A percentile compares a stretch with the other conserved stretches of the same genome.
These are phyloP conservation scores for Penicillium sp. DNA, from an alignment of 2,329 filamentous ascomycete species.

Conservation along the genomic window DNA sequence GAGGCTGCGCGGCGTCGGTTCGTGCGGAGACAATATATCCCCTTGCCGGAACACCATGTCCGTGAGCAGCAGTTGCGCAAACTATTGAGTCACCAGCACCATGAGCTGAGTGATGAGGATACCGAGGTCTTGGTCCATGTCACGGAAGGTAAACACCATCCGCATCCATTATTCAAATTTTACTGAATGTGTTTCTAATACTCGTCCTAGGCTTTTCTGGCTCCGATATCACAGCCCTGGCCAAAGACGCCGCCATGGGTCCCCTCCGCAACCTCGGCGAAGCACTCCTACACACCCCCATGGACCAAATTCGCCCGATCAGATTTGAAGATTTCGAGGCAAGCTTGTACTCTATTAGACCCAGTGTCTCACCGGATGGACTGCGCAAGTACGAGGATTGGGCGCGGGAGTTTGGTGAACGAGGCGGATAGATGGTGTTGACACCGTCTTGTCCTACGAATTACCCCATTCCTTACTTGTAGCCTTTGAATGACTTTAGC, in stretches of 20 bases:
- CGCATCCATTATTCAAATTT: background rate
- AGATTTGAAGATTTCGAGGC: conserved; percentile 80
- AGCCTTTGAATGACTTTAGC: background rate
- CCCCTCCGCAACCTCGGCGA: conserved; percentile 89
- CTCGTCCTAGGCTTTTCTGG: conserved; percentile 83
- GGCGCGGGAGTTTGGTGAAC: conserved; percentile 90
- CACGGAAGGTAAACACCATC: conserved; percentile 71
- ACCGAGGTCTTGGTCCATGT: conserved; percentile 75
- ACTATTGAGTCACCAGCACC: conserved; percentile 85
- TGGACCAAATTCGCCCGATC: conserved; percentile 93
- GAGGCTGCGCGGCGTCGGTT: conserved; percentile 91
- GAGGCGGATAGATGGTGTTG: conserved; percentile 67
- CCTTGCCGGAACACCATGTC: conserved; percentile 83
- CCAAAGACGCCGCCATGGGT: conserved; percentile 98
- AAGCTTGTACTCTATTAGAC: conserved; percentile 82
- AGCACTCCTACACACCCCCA: conserved; percentile 84
- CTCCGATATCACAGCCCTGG: conserved; percentile 93
- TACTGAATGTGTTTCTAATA: background rate
- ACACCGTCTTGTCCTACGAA: background rate
- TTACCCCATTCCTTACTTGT: background rate
- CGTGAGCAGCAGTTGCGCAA: conserved; percentile 78
- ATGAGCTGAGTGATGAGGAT: conserved; percentile 73
- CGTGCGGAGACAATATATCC: conserved; percentile 93
- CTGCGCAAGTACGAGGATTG: conserved; percentile 91
- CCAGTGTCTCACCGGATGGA: conserved; percentile 84